phyloP scores from a whole-genome alignment of 495 filamentous ascomycete genomes.

The Lasiosphaeria hispida region DNA sequence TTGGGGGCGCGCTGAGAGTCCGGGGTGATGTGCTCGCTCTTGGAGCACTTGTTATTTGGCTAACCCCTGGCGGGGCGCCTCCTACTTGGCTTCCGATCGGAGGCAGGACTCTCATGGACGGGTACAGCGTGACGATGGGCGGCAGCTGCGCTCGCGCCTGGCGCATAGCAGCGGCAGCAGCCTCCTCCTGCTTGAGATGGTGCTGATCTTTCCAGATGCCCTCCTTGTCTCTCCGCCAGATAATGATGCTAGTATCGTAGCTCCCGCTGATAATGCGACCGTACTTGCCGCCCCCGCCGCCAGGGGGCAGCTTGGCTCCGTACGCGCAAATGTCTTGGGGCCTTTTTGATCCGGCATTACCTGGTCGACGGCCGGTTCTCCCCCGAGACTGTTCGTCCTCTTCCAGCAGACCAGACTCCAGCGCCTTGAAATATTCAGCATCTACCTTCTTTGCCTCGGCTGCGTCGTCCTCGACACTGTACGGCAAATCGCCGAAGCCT shows the following conservation, averaged over 20 bases:
- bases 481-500: constrained; percentile 84
- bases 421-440: constrained; percentile 65
- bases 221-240: constrained; percentile 83
- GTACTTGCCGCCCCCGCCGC: constrained; percentile 82
- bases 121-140: neutral
- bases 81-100: neutral
- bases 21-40: neutral
- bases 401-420: constrained; percentile 56
- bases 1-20: neutral
- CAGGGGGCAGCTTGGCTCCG: constrained; percentile 81
- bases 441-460: constrained; percentile 73
- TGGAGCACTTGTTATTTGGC: neutral
- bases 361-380: constrained; percentile 43
- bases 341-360: constrained; percentile 74
- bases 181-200: constrained; percentile 66
- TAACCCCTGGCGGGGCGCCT: neutral
- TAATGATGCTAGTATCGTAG: constrained; percentile 91
- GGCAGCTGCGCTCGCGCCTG: constrained; percentile 13
- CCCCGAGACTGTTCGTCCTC: constrained; percentile 21
- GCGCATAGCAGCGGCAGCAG: constrained; percentile 40
- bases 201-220: constrained; percentile 76
- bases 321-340: constrained; percentile 74
- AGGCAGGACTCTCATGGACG: neutral
- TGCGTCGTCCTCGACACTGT: constrained; percentile 67
- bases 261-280: constrained; percentile 90